These are phyloP conservation scores for Pseudogymnoascus destructans DNA, from an alignment of 2,329 filamentous ascomycete species.

Conservation along the genomic window DNA sequence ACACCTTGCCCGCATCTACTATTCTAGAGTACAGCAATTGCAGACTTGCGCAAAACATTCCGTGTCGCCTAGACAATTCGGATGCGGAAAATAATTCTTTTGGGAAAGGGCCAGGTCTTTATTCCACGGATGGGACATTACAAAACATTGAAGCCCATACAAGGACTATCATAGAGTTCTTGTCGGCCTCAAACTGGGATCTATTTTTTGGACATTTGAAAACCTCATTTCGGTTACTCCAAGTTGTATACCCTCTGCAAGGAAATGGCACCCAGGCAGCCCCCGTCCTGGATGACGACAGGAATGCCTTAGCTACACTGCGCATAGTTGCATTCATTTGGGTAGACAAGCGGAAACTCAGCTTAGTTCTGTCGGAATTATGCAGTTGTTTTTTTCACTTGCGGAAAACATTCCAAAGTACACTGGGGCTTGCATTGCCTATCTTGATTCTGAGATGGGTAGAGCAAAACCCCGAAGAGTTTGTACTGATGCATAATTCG, in stretches of 20 bases:
- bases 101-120: conserved; percentile 28
- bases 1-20: conserved; percentile 40
- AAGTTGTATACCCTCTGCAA: conserved; percentile 20
- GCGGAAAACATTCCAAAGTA: conserved; percentile 49
- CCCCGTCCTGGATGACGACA: conserved; percentile 21
- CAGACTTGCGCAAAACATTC: background rate
- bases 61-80: conserved; percentile 23
- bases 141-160: conserved; percentile 41
- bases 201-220: conserved; percentile 46
- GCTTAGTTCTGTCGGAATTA: conserved; percentile 49
- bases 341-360: conserved; percentile 49
- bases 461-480: conserved; percentile 50
- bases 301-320: conserved; percentile 38
- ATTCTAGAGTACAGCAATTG: conserved; percentile 38
- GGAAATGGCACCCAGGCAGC: conserved; percentile 19
- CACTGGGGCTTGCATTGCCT: conserved; percentile 48
- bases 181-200: conserved; percentile 52
- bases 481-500: conserved; percentile 47
- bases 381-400: conserved; percentile 56
- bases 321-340: conserved; percentile 50
- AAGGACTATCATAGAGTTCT: conserved; percentile 46
- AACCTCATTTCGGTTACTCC: conserved; percentile 23
- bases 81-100: conserved; percentile 25
- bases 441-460: conserved; percentile 53
- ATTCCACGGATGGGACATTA: background rate